These are phyloP conservation scores for Basipetospora chlamydospora DNA, from an alignment of 2,329 filamentous ascomycete genomes.

Conservation along the genomic window DNA sequence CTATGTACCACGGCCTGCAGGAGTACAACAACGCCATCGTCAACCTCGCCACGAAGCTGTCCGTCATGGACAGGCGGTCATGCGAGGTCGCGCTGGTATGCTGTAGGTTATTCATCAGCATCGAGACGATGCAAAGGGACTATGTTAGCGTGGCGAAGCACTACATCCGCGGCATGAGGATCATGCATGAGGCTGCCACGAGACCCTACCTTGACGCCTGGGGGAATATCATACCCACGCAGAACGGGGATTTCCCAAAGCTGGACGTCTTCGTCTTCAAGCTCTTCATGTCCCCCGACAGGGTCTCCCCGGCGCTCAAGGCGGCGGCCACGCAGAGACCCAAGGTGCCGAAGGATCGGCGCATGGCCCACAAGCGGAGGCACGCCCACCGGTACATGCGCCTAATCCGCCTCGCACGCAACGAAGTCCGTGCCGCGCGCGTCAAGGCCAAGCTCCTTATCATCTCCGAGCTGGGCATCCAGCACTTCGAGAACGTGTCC, in stretches of 20 bases:
- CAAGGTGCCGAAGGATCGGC: neutral
- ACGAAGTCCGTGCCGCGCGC: slow-evolving; percentile 2
- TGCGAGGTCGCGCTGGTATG: slow-evolving; percentile 27
- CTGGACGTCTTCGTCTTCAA: slow-evolving; percentile 28
- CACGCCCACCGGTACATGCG: neutral
- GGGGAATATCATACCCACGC: slow-evolving; percentile 17
- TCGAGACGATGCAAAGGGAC: slow-evolving; percentile 26
- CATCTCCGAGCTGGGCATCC: neutral
- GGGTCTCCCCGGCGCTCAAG: neutral
- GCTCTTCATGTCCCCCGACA: slow-evolving; percentile 14
- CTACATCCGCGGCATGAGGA: slow-evolving; percentile 25
- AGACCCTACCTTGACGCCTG: slow-evolving; percentile 17
- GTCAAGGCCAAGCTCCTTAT: slow-evolving; percentile 1
- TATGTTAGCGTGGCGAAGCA: slow-evolving; percentile 26
- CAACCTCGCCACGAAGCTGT: slow-evolving; percentile 23
- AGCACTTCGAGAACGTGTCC: slow-evolving; percentile 5
- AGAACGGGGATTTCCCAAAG: slow-evolving; percentile 19
- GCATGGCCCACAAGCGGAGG: too few species aligned
- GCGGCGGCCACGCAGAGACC: too few species aligned
- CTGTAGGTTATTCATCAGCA: slow-evolving; percentile 32
- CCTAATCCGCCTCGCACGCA: neutral
- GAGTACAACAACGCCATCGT: slow-evolving; percentile 26
- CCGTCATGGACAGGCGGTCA: slow-evolving; percentile 11
- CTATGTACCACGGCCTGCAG: slow-evolving; percentile 22
- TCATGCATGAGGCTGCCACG: slow-evolving; percentile 25